These are phyloP conservation scores for Pestalotiopsis sp. DNA, from an alignment of 2,329 filamentous ascomycete genomes.

Conservation along the genomic window DNA sequence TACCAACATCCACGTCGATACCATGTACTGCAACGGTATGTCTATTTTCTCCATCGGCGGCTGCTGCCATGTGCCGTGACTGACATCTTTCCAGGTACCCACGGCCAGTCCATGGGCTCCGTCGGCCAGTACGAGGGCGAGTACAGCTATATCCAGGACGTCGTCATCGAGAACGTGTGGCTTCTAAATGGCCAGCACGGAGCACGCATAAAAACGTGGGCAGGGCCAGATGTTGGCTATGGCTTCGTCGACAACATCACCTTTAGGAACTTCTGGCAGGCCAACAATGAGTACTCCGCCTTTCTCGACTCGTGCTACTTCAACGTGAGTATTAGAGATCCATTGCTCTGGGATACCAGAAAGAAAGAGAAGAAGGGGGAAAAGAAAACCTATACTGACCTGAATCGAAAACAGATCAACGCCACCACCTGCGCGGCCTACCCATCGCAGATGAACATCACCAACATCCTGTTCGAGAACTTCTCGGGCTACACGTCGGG, in stretches of 20 bases:
- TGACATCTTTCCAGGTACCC: conserved; percentile 34
- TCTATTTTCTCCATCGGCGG: not conserved
- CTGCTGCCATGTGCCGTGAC: not conserved
- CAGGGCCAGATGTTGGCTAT: conserved; percentile 55
- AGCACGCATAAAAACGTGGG: conserved; percentile 62
- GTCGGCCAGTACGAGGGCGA: conserved; percentile 58
- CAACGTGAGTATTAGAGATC: conserved; percentile 40
- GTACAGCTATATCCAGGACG: conserved; percentile 55
- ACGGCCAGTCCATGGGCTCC: conserved; percentile 58
- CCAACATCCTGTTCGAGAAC: conserved; percentile 59
- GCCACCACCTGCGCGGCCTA: conserved; percentile 49
- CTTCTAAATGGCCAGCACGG: conserved; percentile 53
- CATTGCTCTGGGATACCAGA: not conserved
- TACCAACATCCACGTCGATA: conserved; percentile 56
- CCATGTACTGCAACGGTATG: conserved; percentile 56
- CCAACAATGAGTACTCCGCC: conserved; percentile 57
- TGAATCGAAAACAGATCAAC: conserved; percentile 30
- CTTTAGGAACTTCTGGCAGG: conserved; percentile 57
- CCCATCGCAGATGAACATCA: conserved; percentile 58
- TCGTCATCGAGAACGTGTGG: conserved; percentile 59
- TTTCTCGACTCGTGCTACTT: conserved; percentile 66
- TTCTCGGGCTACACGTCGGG: conserved; percentile 58
- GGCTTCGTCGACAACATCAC: conserved; percentile 64
- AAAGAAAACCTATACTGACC: not conserved
- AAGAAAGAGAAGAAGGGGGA: not conserved